phyloP scores from a whole-genome alignment of 2,329 filamentous ascomycete genomes.

The Penicillium sp. region DNA sequence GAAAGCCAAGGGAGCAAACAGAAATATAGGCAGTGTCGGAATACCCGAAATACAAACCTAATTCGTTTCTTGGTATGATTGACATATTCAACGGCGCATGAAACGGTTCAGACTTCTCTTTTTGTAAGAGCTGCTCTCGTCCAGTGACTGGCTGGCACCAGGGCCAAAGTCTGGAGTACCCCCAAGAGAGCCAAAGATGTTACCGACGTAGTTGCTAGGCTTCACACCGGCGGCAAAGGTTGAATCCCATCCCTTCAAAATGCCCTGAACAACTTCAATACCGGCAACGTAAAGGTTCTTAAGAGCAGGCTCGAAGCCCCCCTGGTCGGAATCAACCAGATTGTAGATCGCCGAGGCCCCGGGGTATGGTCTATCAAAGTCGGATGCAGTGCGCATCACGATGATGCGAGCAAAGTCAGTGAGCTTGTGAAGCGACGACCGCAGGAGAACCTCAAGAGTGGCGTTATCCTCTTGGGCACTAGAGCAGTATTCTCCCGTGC shows the following conservation, averaged over 20 bases:
- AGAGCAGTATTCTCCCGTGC: slow-evolving; percentile 69
- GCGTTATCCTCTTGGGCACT: slow-evolving; percentile 76
- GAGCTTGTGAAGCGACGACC: slow-evolving; percentile 59
- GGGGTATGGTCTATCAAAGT: slow-evolving; percentile 72
- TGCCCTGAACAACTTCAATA: slow-evolving; percentile 66
- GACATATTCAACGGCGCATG: slow-evolving; percentile 9
- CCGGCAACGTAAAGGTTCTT: slow-evolving; percentile 70
- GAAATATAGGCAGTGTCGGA: too few species aligned
- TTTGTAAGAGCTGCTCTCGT: slow-evolving; percentile 26
- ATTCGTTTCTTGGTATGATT: too few species aligned
- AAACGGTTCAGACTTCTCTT: slow-evolving; percentile 20
- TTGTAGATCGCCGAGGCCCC: slow-evolving; percentile 62
- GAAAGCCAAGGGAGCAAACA: too few species aligned
- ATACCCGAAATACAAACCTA: too few species aligned
- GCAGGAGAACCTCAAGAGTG: slow-evolving; percentile 66
- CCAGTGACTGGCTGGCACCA: slow-evolving; percentile 21
- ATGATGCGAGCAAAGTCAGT: slow-evolving; percentile 71
- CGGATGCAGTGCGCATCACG: slow-evolving; percentile 69
- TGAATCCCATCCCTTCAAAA: slow-evolving; percentile 63
- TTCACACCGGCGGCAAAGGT: slow-evolving; percentile 62
- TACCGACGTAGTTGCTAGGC: slow-evolving; percentile 69
- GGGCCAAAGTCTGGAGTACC: slow-evolving; percentile 68
- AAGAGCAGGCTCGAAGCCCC: slow-evolving; percentile 66
- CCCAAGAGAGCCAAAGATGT: slow-evolving; percentile 71
- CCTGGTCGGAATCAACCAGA: slow-evolving; percentile 63